Conservation (phyloP, 2,329 filamentous ascomycete genomes). For the Nemania diffusa region DNA sequence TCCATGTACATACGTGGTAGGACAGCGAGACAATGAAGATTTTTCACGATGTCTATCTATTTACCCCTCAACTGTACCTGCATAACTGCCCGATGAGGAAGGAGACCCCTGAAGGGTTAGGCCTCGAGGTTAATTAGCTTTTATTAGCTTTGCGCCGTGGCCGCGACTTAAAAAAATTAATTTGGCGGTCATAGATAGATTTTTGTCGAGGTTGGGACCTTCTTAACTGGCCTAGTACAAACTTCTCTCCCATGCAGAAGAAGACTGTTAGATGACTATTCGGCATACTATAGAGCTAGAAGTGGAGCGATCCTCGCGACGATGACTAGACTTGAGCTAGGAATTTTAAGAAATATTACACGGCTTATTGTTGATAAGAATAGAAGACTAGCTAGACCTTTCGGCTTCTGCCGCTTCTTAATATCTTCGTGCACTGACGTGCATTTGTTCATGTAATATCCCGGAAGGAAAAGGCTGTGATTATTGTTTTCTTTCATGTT, state of each 20-base stretch:
- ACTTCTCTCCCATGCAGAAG: neutral
- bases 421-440: neutral
- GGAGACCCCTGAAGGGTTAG: conserved; percentile 11
- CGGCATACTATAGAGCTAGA: conserved; percentile 3
- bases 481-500: too few relatives aligned
- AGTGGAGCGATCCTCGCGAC: conserved; percentile 24
- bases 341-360: neutral
- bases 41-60: neutral
- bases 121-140: neutral
- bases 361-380: neutral
- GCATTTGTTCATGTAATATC: neutral
- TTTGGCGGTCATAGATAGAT: neutral
- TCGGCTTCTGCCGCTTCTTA: neutral
- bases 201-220: neutral
- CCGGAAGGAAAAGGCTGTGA: too few relatives aligned
- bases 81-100: conserved; percentile 28
- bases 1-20: neutral
- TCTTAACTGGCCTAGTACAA: neutral
- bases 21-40: neutral
- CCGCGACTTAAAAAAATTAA: neutral
- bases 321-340: neutral
- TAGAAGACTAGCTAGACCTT: neutral
- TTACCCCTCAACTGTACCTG: conserved; percentile 20
- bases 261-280: neutral
- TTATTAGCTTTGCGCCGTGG: neutral